These are phyloP conservation scores for Amaranthus cruentus DNA, from an alignment of 148 eudicot species.

Conservation along the genomic window DNA sequence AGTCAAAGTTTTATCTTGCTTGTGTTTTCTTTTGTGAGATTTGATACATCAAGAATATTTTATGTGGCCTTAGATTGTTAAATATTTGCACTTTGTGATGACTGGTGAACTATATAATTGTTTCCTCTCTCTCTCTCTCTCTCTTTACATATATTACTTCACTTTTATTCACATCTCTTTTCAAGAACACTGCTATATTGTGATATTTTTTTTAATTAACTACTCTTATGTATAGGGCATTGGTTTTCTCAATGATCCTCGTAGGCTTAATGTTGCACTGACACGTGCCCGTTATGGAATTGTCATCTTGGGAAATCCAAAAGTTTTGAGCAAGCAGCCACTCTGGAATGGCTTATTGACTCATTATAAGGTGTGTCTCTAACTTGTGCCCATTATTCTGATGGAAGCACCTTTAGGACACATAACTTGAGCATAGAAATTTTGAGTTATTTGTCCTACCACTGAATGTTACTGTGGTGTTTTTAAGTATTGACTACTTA, in stretches of 20 bases:
- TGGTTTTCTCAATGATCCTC: conserved; percentile 98
- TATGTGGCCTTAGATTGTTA: no score
- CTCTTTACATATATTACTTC: no score
- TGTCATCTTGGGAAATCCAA: conserved; percentile 94
- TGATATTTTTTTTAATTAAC: not conserved
- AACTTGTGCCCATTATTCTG: not conserved
- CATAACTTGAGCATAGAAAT: no score
- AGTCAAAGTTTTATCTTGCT: no score
- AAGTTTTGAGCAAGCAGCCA: conserved; percentile 97
- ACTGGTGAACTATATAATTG: no score
- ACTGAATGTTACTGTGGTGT: not conserved
- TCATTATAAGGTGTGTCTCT: conserved; percentile 77
- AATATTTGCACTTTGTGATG: no score
- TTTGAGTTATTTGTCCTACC: not conserved
- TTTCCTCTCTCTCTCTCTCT: no score
- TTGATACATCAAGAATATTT: no score
- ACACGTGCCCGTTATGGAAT: conserved; percentile 99
- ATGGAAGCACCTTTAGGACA: no score
- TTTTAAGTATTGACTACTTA: not conserved
- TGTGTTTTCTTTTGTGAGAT: no score
- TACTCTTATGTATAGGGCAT: conserved; percentile 55
- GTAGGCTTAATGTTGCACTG: conserved; percentile 96
- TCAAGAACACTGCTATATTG: not conserved
- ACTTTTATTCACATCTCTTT: no score
- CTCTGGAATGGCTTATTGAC: conserved; percentile 94